phyloP scores from a whole-genome alignment of 495 filamentous ascomycete species.

The Pseudomonodictys pantanalensis region DNA sequence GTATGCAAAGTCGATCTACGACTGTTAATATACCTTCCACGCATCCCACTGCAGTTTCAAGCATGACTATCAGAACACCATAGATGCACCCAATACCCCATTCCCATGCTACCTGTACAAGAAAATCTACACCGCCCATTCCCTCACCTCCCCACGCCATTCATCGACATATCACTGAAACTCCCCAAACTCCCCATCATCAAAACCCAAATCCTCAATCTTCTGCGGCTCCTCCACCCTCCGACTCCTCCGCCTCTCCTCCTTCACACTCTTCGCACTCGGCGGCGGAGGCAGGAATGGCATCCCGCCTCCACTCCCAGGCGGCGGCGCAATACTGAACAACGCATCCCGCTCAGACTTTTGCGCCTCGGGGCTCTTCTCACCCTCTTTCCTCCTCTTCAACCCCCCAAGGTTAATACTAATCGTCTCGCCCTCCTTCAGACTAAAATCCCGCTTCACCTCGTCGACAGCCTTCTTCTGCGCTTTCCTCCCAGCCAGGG shows the following conservation, averaged over 20 bases:
- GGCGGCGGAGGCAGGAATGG: conserved; percentile 60
- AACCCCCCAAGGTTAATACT: conserved; percentile 64
- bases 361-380: conserved; percentile 18
- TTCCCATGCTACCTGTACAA: conserved; percentile 18
- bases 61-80: conserved; percentile 9
- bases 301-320: conserved; percentile 42
- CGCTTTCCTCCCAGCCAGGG: conserved; percentile 29
- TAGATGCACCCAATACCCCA: conserved; percentile 8
- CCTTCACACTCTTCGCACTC: conserved; percentile 47
- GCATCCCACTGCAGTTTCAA: too few relatives aligned
- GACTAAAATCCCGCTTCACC: conserved; percentile 66
- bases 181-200: conserved; percentile 54
- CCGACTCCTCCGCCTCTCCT: conserved; percentile 43
- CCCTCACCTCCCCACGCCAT: not conserved
- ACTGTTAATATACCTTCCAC: too few relatives aligned
- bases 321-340: conserved; percentile 50
- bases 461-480: conserved; percentile 35
- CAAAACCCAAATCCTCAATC: conserved; percentile 47
- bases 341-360: conserved; percentile 39
- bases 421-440: conserved; percentile 85
- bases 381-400: conserved; percentile 28
- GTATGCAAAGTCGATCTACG: too few relatives aligned
- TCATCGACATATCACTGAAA: conserved; percentile 41
- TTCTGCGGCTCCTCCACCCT: conserved; percentile 28
- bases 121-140: not conserved